These are phyloP conservation scores for Chytridium lagenaria DNA, from an alignment of 371 early-diverging fungal species.

Conservation along the genomic window DNA sequence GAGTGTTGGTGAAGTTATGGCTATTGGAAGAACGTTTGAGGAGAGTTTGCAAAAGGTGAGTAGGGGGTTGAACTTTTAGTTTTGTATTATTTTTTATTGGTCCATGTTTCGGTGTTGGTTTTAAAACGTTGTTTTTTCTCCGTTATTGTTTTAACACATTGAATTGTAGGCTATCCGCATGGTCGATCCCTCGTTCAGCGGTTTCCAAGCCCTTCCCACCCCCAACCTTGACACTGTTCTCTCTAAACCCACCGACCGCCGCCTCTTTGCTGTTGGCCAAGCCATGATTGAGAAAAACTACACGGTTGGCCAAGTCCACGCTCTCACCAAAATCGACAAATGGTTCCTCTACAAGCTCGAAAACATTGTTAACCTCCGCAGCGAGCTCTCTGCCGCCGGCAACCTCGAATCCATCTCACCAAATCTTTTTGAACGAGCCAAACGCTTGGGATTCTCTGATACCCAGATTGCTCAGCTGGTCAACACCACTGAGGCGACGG, in stretches of 20 bases:
- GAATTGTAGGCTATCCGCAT: slow-evolving; percentile 50
- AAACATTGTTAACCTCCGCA: slow-evolving; percentile 77
- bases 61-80: background rate
- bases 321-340: slow-evolving; percentile 90
- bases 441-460: slow-evolving; percentile 89
- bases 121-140: no score
- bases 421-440: slow-evolving; percentile 65
- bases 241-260: slow-evolving; percentile 82
- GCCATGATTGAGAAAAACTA: slow-evolving; percentile 86
- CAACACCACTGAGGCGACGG: slow-evolving; percentile 54
- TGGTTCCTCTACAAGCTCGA: slow-evolving; percentile 94
- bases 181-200: slow-evolving; percentile 54
- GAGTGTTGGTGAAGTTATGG: slow-evolving; percentile 97
- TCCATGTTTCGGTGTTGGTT: no score
- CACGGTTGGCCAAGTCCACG: slow-evolving; percentile 81
- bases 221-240: slow-evolving; percentile 74
- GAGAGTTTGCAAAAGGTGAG: slow-evolving; percentile 85
- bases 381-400: slow-evolving; percentile 52
- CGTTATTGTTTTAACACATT: background rate
- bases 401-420: slow-evolving; percentile 38
- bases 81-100: no score
- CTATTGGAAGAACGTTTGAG: slow-evolving; percentile 94
- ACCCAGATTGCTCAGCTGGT: slow-evolving; percentile 76
- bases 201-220: slow-evolving; percentile 50
- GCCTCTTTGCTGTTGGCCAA: slow-evolving; percentile 87